phyloP scores from a whole-genome alignment of 2,329 filamentous ascomycete species.

The Colletotrichum sp. region DNA sequence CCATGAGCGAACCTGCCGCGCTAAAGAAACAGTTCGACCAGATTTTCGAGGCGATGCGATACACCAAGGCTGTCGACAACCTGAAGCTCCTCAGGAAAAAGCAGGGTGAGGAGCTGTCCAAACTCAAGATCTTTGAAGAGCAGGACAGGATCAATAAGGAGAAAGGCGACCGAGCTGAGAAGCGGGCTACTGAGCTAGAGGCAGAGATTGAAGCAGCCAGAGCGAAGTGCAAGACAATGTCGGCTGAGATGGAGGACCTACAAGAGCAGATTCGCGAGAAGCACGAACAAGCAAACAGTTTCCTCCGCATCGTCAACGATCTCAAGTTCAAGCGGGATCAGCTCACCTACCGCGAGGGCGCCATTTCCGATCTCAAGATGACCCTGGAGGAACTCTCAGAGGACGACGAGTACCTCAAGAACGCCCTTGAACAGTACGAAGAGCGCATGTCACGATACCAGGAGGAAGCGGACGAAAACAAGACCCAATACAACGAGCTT shows the following conservation, averaged over 20 bases:
- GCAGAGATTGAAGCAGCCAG: conserved; percentile 68
- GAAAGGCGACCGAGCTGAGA: conserved; percentile 75
- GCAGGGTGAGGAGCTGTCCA: conserved; percentile 76
- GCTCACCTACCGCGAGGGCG: conserved; percentile 71
- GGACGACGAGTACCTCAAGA: conserved; percentile 76
- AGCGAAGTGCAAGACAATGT: conserved; percentile 63
- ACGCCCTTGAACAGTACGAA: conserved; percentile 78
- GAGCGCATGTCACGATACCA: conserved; percentile 71
- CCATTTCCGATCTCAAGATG: conserved; percentile 71
- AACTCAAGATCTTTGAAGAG: conserved; percentile 76
- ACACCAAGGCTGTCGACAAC: conserved; percentile 96
- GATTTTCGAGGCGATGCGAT: conserved; percentile 96
- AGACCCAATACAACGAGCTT: conserved; percentile 70
- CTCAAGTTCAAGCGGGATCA: conserved; percentile 80
- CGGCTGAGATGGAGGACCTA: conserved; percentile 66
- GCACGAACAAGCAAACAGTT: conserved; percentile 75
- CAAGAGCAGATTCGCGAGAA: conserved; percentile 66
- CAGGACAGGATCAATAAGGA: conserved; percentile 86
- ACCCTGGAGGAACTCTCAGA: conserved; percentile 81
- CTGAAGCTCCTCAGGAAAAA: conserved; percentile 87
- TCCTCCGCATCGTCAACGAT: conserved; percentile 75
- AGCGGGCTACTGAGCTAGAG: conserved; percentile 67
- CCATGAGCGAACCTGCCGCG: conserved; percentile 83
- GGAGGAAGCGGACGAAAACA: conserved; percentile 67
- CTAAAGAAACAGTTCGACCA: conserved; percentile 96